Base-by-base conservation (phyloP, 345 rosid species). In the Salix exigua region DNA sequence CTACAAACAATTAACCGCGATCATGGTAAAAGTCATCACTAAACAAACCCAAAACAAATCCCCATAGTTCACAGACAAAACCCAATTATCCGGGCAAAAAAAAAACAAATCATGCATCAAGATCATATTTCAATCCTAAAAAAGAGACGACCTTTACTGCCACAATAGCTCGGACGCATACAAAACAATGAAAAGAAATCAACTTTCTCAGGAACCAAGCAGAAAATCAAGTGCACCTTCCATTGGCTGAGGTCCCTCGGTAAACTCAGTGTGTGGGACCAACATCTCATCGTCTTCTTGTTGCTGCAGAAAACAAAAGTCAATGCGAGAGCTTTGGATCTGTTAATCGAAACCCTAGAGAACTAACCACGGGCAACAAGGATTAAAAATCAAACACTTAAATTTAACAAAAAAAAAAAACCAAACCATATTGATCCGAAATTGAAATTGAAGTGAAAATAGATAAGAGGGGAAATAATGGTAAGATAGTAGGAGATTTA, bases 221-320 rank as follows among this genome's bases (percentile, higher is more conserved):
- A 58, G 63, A 9, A 58, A 58, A 58, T n/a, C 11, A 23, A 58
- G 63, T 26, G 65, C 51, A 85, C 88, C 86, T 85, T 85, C 88
- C 88, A 83, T 85, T 23, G 88, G 85, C 80, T 81, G 86, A 74
- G 88, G 80, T 30, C 86, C 86, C 1, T 79, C 86, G 2, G 68
- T 71, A 2, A 81, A 46, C 19, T 83, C 88, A 3, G 81, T 65
- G 71, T 78, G 86, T 4, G 88, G 88, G 44, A 85, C 86, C 62
- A 85, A 66, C 84, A 85, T 81, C 80, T 85, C 88, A 42, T 81
- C 86, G 62, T 85, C 86, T 67, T 51, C 83, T 26, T 72, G 83
- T 76, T 80, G 83, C 77, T 71, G 40, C 72, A 55, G 30, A 70
- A 31, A 42, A 64, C 25, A 31, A 42, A 35, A 76, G 60, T 73